Base-by-base conservation (phyloP, 2,329 filamentous ascomycete species). In the Phialophora verrucosa region DNA sequence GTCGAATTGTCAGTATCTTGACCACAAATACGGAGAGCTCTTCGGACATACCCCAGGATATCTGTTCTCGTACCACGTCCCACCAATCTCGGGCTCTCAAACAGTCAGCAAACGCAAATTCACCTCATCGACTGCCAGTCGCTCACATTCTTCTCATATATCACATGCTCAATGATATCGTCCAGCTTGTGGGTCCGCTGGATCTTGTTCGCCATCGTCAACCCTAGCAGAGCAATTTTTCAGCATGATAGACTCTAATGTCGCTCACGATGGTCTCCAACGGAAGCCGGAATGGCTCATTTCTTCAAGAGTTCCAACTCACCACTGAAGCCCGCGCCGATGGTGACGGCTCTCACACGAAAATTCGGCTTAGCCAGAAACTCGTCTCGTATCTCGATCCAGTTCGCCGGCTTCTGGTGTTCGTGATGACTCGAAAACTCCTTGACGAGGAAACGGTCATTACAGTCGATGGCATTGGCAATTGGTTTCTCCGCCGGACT, bases 121-220 rank as follows among this genome's bases (percentile, higher is more conserved):
- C 23, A 25, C 23, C 23, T 25, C 23, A 25, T 25, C 23, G 23
- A 25, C 23, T 25, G 23, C 23, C 23, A 25, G 1, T 25, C 23
- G 23, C 23, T 25, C 23, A 25, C 23, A 59, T 66, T 66, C 64
- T 66, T 70, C 55, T 74, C 73, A n/a, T 73, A 73, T 27, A 74
- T 72, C 2, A 63, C 64, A 14, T 69, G 66, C n/a, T 69, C 66
- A n/a, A 69, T 62, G 25, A 63, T 53, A 10, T 63, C 54, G n/a
- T 63, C 57, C 17, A 69, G 51, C 50, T 69, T 60, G 14, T 65
- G 50, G 20, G 44, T 66, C 32, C 72, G 66, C 23, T 73, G 66
- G 8, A 74, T 67, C 55, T 72, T 70, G 51, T 74, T 65, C 3
- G 72, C 72, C 27, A 73, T 53, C 2, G 65, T 70, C 38, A 74